These are phyloP conservation scores for Canavalia gladiata DNA, from an alignment of 306 rosid genomes.

Conservation along the genomic window DNA sequence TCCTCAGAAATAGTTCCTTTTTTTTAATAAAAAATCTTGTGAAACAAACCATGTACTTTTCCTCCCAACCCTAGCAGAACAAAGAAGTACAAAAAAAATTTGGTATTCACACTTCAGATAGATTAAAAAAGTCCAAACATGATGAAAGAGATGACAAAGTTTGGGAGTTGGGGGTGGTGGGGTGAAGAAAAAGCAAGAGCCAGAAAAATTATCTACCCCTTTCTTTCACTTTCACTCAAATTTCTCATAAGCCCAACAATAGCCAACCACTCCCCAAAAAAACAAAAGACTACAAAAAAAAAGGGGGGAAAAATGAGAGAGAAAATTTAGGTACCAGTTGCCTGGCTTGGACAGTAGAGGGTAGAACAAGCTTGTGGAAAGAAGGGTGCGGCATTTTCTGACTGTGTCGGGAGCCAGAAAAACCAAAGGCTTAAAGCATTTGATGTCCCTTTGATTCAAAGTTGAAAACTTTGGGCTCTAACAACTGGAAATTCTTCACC, in stretches of 20 bases:
- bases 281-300: slow-evolving; percentile 3
- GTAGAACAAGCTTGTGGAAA: slow-evolving; percentile 85
- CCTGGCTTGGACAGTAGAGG: slow-evolving; percentile 70
- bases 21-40: not conserved
- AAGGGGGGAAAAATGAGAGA: slow-evolving; percentile 4
- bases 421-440: slow-evolving; percentile 47
- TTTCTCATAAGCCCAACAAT: slow-evolving; percentile 42
- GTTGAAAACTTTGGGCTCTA: slow-evolving; percentile 48
- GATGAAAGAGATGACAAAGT: slow-evolving; percentile 4
- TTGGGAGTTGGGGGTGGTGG: not conserved
- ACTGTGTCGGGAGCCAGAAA: slow-evolving; percentile 34
- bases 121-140: slow-evolving; percentile 35
- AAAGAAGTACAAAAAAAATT: not conserved
- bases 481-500: slow-evolving; percentile 23
- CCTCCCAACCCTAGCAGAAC: slow-evolving; percentile 33
- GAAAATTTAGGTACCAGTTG: slow-evolving; percentile 74
- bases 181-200: slow-evolving; percentile 24
- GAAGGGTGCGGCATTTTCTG: slow-evolving; percentile 74
- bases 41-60: not conserved
- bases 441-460: slow-evolving; percentile 47
- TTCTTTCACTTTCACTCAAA: slow-evolving; percentile 36
- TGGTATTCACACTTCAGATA: not conserved
- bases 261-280: not conserved
- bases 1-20: not conserved
- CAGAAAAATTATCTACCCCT: slow-evolving; percentile 14